phyloP scores from a whole-genome alignment of 306 rosid genomes.

The Cucurbita maxima region DNA sequence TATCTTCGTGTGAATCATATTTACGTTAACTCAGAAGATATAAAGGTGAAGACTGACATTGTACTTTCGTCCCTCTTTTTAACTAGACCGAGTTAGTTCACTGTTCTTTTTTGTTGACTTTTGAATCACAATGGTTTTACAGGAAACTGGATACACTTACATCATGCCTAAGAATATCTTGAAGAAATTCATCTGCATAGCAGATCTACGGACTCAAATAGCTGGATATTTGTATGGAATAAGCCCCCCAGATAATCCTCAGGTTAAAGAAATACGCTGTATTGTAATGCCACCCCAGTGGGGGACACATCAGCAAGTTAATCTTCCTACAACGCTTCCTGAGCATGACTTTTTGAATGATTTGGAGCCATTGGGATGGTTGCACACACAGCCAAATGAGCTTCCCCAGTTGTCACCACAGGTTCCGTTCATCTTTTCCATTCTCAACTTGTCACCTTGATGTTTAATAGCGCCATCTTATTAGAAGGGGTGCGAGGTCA shows the following conservation, averaged over 20 bases:
- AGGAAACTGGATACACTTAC: constrained; percentile 99
- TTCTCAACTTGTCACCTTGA: not conserved
- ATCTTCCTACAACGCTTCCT: constrained; percentile 86
- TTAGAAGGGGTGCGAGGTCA: not conserved
- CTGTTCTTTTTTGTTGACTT: constrained; percentile 3
- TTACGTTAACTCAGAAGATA: constrained; percentile 94
- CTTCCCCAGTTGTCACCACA: constrained; percentile 96
- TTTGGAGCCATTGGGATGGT: constrained; percentile 98
- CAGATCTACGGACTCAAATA: constrained; percentile 94
- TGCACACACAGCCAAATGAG: constrained; percentile 99
- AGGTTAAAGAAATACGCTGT: constrained; percentile 94
- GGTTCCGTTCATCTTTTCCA: constrained; percentile 22
- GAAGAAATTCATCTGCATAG: constrained; percentile 93
- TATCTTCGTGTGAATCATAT: constrained; percentile 97
- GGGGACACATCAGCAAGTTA: constrained; percentile 98
- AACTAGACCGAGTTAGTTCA: not conserved
- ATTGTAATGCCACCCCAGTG: constrained; percentile 95
- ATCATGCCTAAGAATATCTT: constrained; percentile 96
- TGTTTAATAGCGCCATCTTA: not conserved
- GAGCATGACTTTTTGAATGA: constrained; percentile 95
- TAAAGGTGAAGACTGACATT: constrained; percentile 35
- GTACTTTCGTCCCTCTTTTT: not conserved
- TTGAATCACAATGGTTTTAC: constrained; percentile 14
- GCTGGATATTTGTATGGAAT: constrained; percentile 86
- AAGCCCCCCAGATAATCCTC: constrained; percentile 98